Evolutionary conservation across 2,329 filamentous ascomycete genomes (phyloP), one percentile per base, ranked within the genome.

Genomic region (Ophiocordyceps camponoti-rufipedis): DNA sequence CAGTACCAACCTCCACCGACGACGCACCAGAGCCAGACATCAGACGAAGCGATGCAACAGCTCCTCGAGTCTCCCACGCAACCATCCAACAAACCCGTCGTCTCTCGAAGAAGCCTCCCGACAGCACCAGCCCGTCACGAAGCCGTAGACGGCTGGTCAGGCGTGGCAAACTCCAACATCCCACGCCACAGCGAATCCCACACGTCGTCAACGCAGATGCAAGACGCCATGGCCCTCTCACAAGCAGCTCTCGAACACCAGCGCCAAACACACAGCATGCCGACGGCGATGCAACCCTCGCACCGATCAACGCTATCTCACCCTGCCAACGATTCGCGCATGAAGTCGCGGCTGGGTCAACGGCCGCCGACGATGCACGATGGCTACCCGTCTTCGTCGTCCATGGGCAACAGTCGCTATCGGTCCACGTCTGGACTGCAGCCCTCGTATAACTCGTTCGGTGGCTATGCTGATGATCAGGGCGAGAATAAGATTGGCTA

Each of bases 271-370:
- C 54, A 56, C 2, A 47, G 41, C 13, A 39, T 45, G 11, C 43
- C 48, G 23, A 33, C 44, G 38, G 50, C 58, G 50, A 50, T 61
- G 55, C 51, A 56, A 40, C 48, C 58, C 0, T 53, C 55, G 2
- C 52, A 54, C 9, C 58, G 56, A 35, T 53, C 52, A 29, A 63
- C 62, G 14, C 57, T 59, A 0, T 57, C 58, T 29, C 56, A 60
- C 47, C 48, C 54, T 32, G 45, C 50, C 46, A 41, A 50, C 33
- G 48, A 50, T 23, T 48, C 58, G 44, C 54, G 55, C 23, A 51
- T 57, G 11, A 56, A 56, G 47, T 64, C 64, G 12, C 54, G 58
- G 44, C 59, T 62, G 41, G 54, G 57, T 2, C 60, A 62, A n/a
- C 40, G 45, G 41, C 35, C 41, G 11, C 46, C 44, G 23, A 23